Evolutionary conservation across 202 grass and related monocot genomes (phyloP).

Genomic region (Zizania palustris): DNA sequence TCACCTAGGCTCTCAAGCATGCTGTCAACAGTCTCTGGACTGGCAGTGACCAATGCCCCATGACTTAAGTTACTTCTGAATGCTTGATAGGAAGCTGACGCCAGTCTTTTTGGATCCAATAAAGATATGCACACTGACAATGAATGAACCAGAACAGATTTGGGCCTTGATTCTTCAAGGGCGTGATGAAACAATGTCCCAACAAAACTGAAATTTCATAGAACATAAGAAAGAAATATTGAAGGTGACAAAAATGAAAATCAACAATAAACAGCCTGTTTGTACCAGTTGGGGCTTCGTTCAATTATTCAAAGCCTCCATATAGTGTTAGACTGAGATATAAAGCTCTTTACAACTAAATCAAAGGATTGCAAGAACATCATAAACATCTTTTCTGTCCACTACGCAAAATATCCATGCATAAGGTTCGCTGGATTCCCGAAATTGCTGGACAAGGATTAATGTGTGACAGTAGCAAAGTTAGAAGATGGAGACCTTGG

Average conservation of each 20-base stretch:
- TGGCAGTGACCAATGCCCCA: constrained; percentile 91
- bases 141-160: constrained; percentile 90
- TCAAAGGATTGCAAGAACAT: neutral
- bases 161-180: constrained; percentile 87
- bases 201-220: constrained; percentile 82
- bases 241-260: constrained; percentile 4
- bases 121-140: constrained; percentile 97
- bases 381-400: constrained; percentile 31
- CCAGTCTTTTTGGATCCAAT: constrained; percentile 90
- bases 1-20: constrained; percentile 91
- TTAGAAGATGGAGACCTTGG: constrained; percentile 52
- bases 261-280: neutral
- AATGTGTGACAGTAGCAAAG: constrained; percentile 25
- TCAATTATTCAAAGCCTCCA: constrained; percentile 19
- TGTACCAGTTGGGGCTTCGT: neutral
- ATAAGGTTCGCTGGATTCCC: neutral
- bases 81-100: constrained; percentile 94
- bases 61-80: constrained; percentile 95
- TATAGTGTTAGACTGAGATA: neutral
- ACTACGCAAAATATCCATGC: neutral
- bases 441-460: constrained; percentile 22
- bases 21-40: constrained; percentile 90
- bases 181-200: constrained; percentile 84
- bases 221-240: constrained; percentile 25
- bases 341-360: constrained; percentile 22